These are phyloP conservation scores for Linum usitatissimum DNA, from an alignment of 345 rosid genomes.

Conservation along the genomic window DNA sequence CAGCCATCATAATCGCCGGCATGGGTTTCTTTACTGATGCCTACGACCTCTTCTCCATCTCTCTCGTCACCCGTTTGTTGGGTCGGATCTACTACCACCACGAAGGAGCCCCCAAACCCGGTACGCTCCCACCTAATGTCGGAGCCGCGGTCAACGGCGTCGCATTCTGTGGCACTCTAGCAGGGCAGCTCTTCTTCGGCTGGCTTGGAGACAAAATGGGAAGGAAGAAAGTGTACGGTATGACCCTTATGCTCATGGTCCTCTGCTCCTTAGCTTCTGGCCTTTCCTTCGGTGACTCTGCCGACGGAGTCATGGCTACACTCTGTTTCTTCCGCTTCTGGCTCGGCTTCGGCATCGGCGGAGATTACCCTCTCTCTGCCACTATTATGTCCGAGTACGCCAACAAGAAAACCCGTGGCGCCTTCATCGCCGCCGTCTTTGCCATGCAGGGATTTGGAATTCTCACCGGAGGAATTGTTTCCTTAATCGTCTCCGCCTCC, in stretches of 20 bases:
- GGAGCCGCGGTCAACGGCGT: not conserved
- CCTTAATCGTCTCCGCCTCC: constrained; percentile 9
- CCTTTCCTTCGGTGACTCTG: constrained; percentile 10
- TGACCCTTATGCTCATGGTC: constrained; percentile 21
- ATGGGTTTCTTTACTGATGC: constrained; percentile 6
- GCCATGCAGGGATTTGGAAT: constrained; percentile 28
- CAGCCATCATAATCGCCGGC: not conserved
- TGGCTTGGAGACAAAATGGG: constrained; percentile 28
- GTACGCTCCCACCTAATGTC: not conserved
- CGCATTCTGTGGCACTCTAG: not conserved
- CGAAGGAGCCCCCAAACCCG: not conserved
- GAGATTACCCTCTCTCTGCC: constrained; percentile 22
- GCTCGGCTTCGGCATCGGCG: constrained; percentile 26
- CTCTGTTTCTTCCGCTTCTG: constrained; percentile 26
- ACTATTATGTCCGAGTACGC: constrained; percentile 28
- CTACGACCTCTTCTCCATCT: constrained; percentile 3
- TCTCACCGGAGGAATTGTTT: constrained; percentile 20
- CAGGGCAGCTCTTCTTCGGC: not conserved
- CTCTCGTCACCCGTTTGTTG: not conserved
- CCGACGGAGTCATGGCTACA: not conserved
- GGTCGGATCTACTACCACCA: constrained; percentile 1
- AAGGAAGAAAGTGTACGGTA: constrained; percentile 21
- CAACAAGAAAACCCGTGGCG: constrained; percentile 22
- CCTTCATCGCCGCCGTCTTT: constrained; percentile 22
- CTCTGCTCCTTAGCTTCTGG: constrained; percentile 18